Evolutionary conservation across 2,329 filamentous ascomycete species (phyloP), one percentile per base, ranked within the genome.

Genomic region (Eutypa lata): DNA sequence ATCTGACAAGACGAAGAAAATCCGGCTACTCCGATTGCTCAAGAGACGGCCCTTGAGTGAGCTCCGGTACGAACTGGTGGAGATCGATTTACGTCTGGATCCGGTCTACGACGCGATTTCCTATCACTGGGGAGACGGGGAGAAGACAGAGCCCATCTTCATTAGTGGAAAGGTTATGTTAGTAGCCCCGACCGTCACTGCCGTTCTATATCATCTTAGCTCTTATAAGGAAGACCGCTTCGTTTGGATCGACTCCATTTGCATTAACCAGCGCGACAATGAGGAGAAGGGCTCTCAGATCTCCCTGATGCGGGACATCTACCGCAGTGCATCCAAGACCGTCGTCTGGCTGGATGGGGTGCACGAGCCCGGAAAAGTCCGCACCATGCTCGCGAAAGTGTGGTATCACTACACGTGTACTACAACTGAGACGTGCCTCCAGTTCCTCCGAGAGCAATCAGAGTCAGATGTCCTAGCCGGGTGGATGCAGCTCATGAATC

Each of bases 191-290:
- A 53, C 52, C 19, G 37, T 35, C 14, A 50, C 47, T 7, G 48
- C 48, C 11, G 21, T 53, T 11, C 45, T 48, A 8, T 49, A 50
- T 22, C 43, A 47, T 19, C 48, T 47, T 7, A 35, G 42, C 14
- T 43, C 40, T 11, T 43, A 43, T 16, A 47, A 49, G 14, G 47
- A 46, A n/a, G 42, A 48, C 21, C 33, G 31, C 6, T 24, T 22
- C 26, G 11, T 57, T 16, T 57, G 54, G 54, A 22, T 57, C 16
- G 53, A 57, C 22, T 50, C 52, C 19, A 44, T 57, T 22, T 57
- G 54, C 49, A 55, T 57, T n/a, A 57, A 57, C 42, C 54, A 57
- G 26, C 38, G 48, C 42, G 40, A 53, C 46, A 44, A 42, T 6
- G 38, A 28, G 3, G 54, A 57, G 35, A 45, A 50, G 19, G 33